phyloP scores from a whole-genome alignment of 2,329 filamentous ascomycete species.

The Pseudocercospora crystallina region DNA sequence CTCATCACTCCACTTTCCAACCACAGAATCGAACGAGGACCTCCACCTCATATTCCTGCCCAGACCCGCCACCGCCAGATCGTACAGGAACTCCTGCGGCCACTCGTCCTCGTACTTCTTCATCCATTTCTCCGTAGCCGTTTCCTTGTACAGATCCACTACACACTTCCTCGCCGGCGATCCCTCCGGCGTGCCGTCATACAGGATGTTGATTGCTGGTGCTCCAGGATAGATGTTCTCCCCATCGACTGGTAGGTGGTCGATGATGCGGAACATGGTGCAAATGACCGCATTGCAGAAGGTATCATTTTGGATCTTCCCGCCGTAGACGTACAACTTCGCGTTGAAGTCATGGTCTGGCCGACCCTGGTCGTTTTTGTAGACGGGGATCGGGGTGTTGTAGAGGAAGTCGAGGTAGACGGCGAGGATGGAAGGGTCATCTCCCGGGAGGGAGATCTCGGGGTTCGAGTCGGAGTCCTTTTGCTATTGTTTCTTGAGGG shows the following conservation, averaged over 20 bases:
- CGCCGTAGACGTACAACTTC: constrained; percentile 8
- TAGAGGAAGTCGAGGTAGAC: constrained; percentile 20
- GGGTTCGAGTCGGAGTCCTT: not conserved
- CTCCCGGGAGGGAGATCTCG: constrained; percentile 8
- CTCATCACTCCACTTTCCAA: too few species aligned
- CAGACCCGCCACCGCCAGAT: too few species aligned
- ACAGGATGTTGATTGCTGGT: not conserved
- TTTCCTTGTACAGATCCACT: not conserved
- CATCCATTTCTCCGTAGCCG: too few species aligned
- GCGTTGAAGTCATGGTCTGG: not conserved
- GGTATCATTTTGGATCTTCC: constrained; percentile 1
- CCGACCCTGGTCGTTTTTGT: not conserved
- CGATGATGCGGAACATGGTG: too few species aligned
- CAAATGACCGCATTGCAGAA: constrained; percentile 1
- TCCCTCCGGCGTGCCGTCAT: not conserved
- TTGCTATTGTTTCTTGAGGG: constrained; percentile 7
- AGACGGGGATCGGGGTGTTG: not conserved
- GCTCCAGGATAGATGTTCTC: not conserved
- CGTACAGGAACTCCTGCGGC: too few species aligned
- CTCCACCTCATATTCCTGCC: too few species aligned
- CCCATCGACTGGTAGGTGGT: not conserved
- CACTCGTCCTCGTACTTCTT: too few species aligned
- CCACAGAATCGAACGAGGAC: too few species aligned
- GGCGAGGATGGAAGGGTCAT: constrained; percentile 2
- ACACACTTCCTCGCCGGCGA: not conserved